Evolutionary conservation across 2,329 filamentous ascomycete genomes (phyloP), one percentile per base, ranked within the genome.

Genomic region (Coniella vitis): DNA sequence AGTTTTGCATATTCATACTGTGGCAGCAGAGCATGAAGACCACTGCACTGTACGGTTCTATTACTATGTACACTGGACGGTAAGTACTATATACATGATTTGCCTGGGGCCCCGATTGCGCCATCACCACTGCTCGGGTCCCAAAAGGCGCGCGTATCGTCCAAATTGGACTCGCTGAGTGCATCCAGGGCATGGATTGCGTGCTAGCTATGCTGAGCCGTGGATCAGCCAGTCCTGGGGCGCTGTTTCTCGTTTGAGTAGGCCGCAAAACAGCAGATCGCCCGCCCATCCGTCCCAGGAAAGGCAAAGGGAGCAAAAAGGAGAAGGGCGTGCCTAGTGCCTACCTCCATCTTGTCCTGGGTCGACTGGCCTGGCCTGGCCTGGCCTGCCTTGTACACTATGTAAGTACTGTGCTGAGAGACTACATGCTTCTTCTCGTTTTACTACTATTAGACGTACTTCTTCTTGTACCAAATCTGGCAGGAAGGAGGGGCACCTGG

Each of bases 151-250:
- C 46, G 44, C 38, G 38, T 21, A 21, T 38, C 47, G 34, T 39
- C 43, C 49, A 22, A 41, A 45, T 45, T 10, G 25, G 20, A 21
- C 17, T 35, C 40, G 40, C 38, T 52, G 50, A 52, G 42, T 49
- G 9, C 34, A 53, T 50, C 38, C 44, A 50, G 47, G 47, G 44
- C 29, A 19, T n/a, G n/a, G 19, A 53, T 53, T 50, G 51, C 51
- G 51, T 53, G 51, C 39, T 53, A 34, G 25, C 37, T 29, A 29
- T 20, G 34, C 36, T 45, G 34, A 49, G 37, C 29, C 32, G 21
- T 46, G 34, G 47, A 52, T 52, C 50, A 42, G 32, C 43, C 19
- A 32, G 25, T 17, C 20, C 22, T 22, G 38, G n/a, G 34, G 19
- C 44, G 32, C 31, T n/a, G 29, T 39, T 47, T 44, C 44, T 46